A percentile compares a stretch with the other conserved stretches of the same genome.
Conservation (phyloP, 805 yeast species). For the Blastobotrys muscicola region DNA sequence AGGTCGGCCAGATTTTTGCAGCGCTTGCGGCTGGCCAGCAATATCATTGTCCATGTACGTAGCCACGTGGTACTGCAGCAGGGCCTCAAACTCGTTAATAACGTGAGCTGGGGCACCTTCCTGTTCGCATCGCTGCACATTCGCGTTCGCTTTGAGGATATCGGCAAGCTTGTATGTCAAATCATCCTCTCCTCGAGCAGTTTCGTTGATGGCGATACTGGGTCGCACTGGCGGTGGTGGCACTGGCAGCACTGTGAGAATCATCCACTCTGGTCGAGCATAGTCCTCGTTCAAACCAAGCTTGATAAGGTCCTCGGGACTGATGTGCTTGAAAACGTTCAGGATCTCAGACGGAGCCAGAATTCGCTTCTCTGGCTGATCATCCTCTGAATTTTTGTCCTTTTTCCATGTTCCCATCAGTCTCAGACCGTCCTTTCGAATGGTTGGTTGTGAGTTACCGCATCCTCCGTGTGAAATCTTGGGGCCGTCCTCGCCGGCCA, state of each 20-base stretch:
- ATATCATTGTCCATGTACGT: conserved; percentile 99
- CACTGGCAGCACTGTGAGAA: conserved; percentile 94
- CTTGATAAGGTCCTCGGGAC: conserved; percentile 68
- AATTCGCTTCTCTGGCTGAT: conserved; percentile 85
- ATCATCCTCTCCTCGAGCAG: conserved; percentile 99
- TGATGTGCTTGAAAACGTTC: conserved; percentile 85
- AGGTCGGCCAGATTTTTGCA: conserved; percentile 98
- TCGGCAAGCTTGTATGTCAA: conserved; percentile 95
- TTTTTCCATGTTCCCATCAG: conserved; percentile 98
- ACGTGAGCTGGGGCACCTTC: conserved; percentile 99
- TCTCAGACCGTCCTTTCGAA: conserved; percentile 92
- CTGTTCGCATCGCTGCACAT: conserved; percentile 94
- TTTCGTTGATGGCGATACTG: conserved; percentile 93
- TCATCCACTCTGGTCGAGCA: conserved; percentile 98
- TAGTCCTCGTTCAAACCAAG: conserved; percentile 92
- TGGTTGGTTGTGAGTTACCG: conserved; percentile 92
- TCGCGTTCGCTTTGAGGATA: conserved; percentile 90
- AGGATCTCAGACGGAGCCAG: conserved; percentile 82
- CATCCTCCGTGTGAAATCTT: conserved; percentile 86
- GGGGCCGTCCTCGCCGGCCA: conserved; percentile 40
- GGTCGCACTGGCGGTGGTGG: conserved; percentile 99
- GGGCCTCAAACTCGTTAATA: conserved; percentile 88
- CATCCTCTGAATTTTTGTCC: conserved; percentile 68
- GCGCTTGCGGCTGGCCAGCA: conserved; percentile 99
- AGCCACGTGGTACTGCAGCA: conserved; percentile 95